A percentile compares a stretch with the other conserved stretches of the same genome.
phyloP scores from a whole-genome alignment of 2,329 filamentous ascomycete genomes.

The Fusarium concolor region DNA sequence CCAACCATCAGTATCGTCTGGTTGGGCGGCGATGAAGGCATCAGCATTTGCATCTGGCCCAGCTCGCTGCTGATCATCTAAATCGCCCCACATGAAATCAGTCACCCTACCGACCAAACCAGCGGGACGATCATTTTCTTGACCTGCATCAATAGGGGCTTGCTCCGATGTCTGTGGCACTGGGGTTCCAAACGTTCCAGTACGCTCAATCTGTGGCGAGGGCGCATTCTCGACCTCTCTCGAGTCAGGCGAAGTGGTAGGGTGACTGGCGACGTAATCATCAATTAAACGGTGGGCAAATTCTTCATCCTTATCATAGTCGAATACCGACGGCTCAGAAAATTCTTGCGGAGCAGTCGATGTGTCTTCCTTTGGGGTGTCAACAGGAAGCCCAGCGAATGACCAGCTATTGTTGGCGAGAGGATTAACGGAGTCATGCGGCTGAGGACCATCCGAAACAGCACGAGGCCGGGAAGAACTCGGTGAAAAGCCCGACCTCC shows the following conservation, averaged over 20 bases:
- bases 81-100: constrained; percentile 72
- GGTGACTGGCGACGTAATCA: neutral
- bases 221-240: constrained; percentile 4
- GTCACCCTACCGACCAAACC: constrained; percentile 56
- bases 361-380: constrained; percentile 23
- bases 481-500: constrained; percentile 23
- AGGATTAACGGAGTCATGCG: constrained; percentile 59
- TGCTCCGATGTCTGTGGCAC: constrained; percentile 15
- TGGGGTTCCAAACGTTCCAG: neutral
- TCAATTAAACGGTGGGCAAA: neutral
- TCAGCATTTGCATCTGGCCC: constrained; percentile 55
- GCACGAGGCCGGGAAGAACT: constrained; percentile 60
- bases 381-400: constrained; percentile 58
- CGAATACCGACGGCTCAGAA: neutral
- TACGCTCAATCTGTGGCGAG: constrained; percentile 8
- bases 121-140: constrained; percentile 27
- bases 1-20: constrained; percentile 49
- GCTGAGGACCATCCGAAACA: constrained; percentile 66
- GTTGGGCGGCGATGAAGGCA: constrained; percentile 56
- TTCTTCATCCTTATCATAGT: neutral
- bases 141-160: constrained; percentile 18
- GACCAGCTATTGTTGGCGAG: constrained; percentile 72
- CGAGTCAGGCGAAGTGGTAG: neutral
- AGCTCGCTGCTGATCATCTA: constrained; percentile 53
- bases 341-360: neutral